Evolutionary conservation across 345 rosid species (phyloP).

Genomic region (Ceriops zippeliana): DNA sequence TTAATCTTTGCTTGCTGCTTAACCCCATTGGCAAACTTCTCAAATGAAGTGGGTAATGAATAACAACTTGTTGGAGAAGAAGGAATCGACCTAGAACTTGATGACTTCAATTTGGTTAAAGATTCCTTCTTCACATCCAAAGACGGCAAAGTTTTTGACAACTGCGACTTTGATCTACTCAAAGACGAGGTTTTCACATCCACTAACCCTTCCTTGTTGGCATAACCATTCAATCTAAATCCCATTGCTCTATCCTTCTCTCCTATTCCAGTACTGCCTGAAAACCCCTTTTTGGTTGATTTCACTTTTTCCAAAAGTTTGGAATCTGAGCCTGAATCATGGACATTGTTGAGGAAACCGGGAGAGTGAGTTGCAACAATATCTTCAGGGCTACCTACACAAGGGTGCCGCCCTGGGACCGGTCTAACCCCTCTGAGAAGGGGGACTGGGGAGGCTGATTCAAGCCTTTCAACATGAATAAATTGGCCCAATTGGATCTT

Average conservation of each 20-base stretch:
- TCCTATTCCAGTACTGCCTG: constrained; percentile 21
- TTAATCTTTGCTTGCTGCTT: constrained; percentile 67
- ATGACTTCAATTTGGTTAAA: constrained; percentile 46
- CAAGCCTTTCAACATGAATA: constrained; percentile 88
- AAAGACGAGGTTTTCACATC: constrained; percentile 35
- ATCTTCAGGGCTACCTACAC: constrained; percentile 92
- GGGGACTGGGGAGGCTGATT: constrained; percentile 91
- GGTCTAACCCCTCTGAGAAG: constrained; percentile 91
- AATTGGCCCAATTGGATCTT: constrained; percentile 95
- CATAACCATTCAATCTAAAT: constrained; percentile 43
- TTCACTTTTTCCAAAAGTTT: constrained; percentile 51
- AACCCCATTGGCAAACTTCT: constrained; percentile 76
- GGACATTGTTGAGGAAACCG: constrained; percentile 56
- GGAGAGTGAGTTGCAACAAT: constrained; percentile 77
- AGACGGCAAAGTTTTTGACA: constrained; percentile 35
- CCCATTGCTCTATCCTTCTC: constrained; percentile 52
- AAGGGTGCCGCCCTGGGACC: constrained; percentile 89
- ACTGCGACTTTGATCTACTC: constrained; percentile 55
- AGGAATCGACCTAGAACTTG: constrained; percentile 73
- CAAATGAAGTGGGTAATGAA: constrained; percentile 80
- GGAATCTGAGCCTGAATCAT: constrained; percentile 32
- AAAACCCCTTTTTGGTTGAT: constrained; percentile 30
- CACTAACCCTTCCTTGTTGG: constrained; percentile 45
- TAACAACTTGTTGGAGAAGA: constrained; percentile 86
- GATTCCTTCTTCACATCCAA: constrained; percentile 64